phyloP scores from a whole-genome alignment of 257 asterid genomes.

The Salvia miltiorrhiza region DNA sequence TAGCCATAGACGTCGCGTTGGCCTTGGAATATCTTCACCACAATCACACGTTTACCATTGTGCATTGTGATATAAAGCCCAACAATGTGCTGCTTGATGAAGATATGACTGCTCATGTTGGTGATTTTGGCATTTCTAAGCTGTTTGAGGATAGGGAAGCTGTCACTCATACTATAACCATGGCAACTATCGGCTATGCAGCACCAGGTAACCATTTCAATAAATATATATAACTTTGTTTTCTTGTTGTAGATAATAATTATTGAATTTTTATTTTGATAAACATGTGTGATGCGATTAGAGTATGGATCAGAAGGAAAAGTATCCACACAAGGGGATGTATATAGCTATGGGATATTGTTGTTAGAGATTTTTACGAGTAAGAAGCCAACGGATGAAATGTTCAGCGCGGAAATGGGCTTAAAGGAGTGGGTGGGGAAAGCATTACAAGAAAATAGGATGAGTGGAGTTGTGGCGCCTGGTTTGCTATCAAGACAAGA shows the following conservation, averaged over 20 bases:
- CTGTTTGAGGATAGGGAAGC: not conserved
- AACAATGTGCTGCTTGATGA: too few relatives aligned
- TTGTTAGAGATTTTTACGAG: slow-evolving; percentile 14
- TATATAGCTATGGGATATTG: slow-evolving; percentile 12
- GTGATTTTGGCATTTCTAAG: slow-evolving; percentile 9
- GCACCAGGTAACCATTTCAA: slow-evolving; percentile 14
- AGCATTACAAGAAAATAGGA: not conserved
- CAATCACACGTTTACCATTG: too few relatives aligned
- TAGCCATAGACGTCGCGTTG: slow-evolving; percentile 8
- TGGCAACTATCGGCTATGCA: slow-evolving; percentile 5
- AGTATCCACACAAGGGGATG: not conserved
- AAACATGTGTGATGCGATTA: not conserved
- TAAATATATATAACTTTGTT: too few relatives aligned
- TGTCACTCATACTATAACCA: not conserved
- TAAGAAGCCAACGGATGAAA: not conserved
- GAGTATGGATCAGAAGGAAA: slow-evolving; percentile 1
- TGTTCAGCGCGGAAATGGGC: not conserved
- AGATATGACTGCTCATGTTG: slow-evolving; percentile 6
- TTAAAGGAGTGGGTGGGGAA: not conserved
- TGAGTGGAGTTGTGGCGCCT: not conserved
- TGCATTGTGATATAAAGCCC: too few relatives aligned
- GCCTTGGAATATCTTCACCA: slow-evolving; percentile 26
- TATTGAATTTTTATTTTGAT: not conserved
- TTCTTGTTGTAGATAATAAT: too few relatives aligned
- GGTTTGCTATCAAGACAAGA: not conserved